A percentile compares a stretch with the other conserved stretches of the same genome.
phyloP scores from a whole-genome alignment of 805 yeast genomes.

The Ascoidea tarda region DNA sequence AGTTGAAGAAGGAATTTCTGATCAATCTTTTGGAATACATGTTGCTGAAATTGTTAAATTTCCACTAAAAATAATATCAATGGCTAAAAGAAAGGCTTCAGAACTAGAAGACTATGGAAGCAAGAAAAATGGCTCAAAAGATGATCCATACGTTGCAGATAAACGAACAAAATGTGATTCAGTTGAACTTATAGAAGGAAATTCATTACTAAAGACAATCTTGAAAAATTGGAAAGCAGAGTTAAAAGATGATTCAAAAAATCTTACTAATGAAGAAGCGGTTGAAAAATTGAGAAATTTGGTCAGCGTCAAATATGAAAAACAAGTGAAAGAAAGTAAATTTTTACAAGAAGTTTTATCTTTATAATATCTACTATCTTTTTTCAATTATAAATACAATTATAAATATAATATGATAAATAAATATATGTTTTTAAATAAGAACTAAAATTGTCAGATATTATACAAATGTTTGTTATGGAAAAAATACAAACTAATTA shows the following conservation, averaged over 20 bases:
- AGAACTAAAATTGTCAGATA: too few relatives aligned
- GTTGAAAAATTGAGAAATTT: constrained; percentile 23
- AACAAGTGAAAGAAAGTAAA: constrained; percentile 18
- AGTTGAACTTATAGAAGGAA: constrained; percentile 36
- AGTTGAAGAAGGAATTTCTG: constrained; percentile 94
- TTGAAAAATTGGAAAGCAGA: constrained; percentile 39
- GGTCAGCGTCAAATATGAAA: constrained; percentile 15
- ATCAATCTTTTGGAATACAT: constrained; percentile 93
- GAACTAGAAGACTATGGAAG: constrained; percentile 59
- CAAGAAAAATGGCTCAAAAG: constrained; percentile 20
- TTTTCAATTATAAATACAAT: too few relatives aligned
- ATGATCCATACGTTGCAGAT: constrained; percentile 26
- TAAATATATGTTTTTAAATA: too few relatives aligned
- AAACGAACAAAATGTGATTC: constrained; percentile 36
- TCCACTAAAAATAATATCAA: constrained; percentile 76
- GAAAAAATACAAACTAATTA: too few relatives aligned
- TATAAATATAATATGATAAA: too few relatives aligned
- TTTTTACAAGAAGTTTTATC: constrained; percentile 32
- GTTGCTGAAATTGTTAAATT: constrained; percentile 94
- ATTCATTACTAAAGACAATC: constrained; percentile 30
- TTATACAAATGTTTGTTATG: too few relatives aligned
- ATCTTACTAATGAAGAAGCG: constrained; percentile 22
- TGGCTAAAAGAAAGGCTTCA: constrained; percentile 91
- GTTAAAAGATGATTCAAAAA: constrained; percentile 18
- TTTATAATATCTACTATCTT: constrained; percentile 11